Percentiles rank a stretch among this genome's conserved stretches.
Conservation (phyloP, 140 eudicot genomes). For the Flaveria floridana region DNA sequence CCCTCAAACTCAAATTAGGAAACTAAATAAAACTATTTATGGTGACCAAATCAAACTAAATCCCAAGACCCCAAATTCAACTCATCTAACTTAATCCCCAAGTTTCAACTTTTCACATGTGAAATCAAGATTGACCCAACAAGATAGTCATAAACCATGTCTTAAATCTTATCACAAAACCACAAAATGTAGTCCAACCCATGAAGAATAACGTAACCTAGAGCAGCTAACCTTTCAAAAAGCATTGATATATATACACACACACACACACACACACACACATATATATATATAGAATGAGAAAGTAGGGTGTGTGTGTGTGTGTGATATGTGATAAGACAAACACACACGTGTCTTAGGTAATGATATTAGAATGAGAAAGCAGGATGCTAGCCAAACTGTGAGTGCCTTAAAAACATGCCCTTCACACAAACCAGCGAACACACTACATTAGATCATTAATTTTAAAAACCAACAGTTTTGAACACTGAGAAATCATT, state of each 20-base stretch:
- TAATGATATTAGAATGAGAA: background rate
- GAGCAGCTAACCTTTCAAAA: background rate
- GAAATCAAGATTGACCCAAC: too few relatives aligned
- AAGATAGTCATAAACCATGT: background rate
- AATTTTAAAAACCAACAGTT: background rate
- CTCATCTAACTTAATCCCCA: too few relatives aligned
- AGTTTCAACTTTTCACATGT: too few relatives aligned
- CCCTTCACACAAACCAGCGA: background rate
- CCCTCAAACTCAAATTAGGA: too few relatives aligned
- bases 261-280: too few relatives aligned
- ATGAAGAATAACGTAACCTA: background rate
- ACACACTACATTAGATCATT: background rate
- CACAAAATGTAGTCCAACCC: background rate
- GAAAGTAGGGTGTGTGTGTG: too few relatives aligned
- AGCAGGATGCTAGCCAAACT: background rate
- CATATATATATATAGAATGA: too few relatives aligned
- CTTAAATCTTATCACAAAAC: background rate
- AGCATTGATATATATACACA: background rate
- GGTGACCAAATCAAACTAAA: too few relatives aligned
- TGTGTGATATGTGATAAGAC: too few relatives aligned
- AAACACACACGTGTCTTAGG: background rate
- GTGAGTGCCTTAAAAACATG: background rate
- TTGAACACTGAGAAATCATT: background rate
- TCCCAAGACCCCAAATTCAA: too few relatives aligned
- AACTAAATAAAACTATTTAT: too few relatives aligned